A percentile compares a stretch with the other conserved stretches of the same genome.
Evolutionary conservation across 2,329 filamentous ascomycete genomes (phyloP).

Genomic region (Aspergillus fumigatus): DNA sequence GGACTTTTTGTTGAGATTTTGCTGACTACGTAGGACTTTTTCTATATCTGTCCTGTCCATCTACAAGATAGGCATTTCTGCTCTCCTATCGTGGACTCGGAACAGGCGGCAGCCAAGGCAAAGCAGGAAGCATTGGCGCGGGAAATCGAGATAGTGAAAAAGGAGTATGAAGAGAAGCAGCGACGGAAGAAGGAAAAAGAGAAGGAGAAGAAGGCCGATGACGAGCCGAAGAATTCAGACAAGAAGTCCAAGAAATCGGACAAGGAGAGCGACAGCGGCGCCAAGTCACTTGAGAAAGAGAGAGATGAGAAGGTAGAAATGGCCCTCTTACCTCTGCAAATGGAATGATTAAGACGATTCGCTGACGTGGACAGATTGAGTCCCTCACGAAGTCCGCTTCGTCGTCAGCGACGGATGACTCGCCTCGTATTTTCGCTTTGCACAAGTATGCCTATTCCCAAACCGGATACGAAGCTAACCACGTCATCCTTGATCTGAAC

Average conservation of each 20-base stretch:
- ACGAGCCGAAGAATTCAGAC: slow-evolving; percentile 47
- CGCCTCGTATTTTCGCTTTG: slow-evolving; percentile 75
- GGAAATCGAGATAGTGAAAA: slow-evolving; percentile 46
- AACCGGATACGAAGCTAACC: slow-evolving; percentile 1
- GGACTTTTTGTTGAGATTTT: not conserved
- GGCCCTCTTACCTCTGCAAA: slow-evolving; percentile 1
- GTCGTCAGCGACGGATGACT: slow-evolving; percentile 52
- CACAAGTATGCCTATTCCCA: slow-evolving; percentile 57
- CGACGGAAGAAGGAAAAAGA: slow-evolving; percentile 63
- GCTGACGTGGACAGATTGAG: slow-evolving; percentile 25
- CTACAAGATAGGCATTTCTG: slow-evolving; percentile 81
- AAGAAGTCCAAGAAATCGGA: slow-evolving; percentile 44
- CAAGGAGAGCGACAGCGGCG: slow-evolving; percentile 41
- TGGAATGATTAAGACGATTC: not conserved
- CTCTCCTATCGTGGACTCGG: slow-evolving; percentile 47
- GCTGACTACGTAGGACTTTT: slow-evolving; percentile 64
- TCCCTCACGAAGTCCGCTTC: slow-evolving; percentile 44
- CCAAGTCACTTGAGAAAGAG: slow-evolving; percentile 40
- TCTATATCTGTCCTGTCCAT: slow-evolving; percentile 82
- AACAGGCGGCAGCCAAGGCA: slow-evolving; percentile 38
- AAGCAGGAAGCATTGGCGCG: slow-evolving; percentile 42
- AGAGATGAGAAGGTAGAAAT: slow-evolving; percentile 51
- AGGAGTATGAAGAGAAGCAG: slow-evolving; percentile 70
- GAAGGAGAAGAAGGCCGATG: slow-evolving; percentile 44
- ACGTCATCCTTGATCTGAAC: slow-evolving; percentile 4